A percentile compares a stretch with the other conserved stretches of the same genome.
Conservation (phyloP, 257 asterid species). For the Ocimum tenuiflorum region DNA sequence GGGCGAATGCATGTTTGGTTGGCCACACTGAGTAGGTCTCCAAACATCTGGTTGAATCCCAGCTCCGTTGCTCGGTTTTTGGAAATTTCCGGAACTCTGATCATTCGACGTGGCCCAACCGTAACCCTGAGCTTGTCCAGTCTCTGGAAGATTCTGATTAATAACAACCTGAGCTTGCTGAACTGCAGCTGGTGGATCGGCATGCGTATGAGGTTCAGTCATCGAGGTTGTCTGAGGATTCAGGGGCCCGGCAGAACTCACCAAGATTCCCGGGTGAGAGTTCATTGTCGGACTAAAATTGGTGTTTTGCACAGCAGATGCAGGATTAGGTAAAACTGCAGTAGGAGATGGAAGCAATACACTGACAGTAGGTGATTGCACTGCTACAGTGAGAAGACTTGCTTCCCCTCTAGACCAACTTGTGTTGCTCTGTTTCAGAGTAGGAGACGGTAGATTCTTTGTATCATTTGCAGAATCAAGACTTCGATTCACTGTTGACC, state of each 20-base stretch:
- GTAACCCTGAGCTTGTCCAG: conserved; percentile 45
- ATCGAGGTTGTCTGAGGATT: conserved; percentile 25
- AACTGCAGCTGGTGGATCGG: conserved; percentile 26
- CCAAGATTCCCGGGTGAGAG: conserved; percentile 34
- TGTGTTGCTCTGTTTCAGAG: conserved; percentile 49
- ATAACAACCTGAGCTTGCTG: conserved; percentile 34
- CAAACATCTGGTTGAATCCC: conserved; percentile 57
- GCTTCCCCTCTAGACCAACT: conserved; percentile 34
- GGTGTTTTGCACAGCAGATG: conserved; percentile 40
- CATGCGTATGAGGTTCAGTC: conserved; percentile 39
- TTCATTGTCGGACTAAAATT: conserved; percentile 42
- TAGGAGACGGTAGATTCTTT: conserved; percentile 66
- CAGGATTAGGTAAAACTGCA: conserved; percentile 35
- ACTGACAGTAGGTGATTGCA: conserved; percentile 30
- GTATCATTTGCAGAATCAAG: conserved; percentile 30
- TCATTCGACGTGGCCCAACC: conserved; percentile 44
- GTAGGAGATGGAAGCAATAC: conserved; percentile 40
- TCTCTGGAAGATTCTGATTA: conserved; percentile 38
- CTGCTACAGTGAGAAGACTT: conserved; percentile 24
- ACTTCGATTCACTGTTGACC: conserved; percentile 30
- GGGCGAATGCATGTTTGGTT: conserved; percentile 52
- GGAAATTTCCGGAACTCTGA: conserved; percentile 46
- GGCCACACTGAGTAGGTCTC: conserved; percentile 52
- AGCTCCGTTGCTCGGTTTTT: conserved; percentile 35
- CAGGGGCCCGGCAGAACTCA: conserved; percentile 27